A percentile compares a stretch with the other conserved stretches of the same genome.
Evolutionary conservation across 495 filamentous ascomycete species (phyloP).

Genomic region (Penicillium riverlandense): DNA sequence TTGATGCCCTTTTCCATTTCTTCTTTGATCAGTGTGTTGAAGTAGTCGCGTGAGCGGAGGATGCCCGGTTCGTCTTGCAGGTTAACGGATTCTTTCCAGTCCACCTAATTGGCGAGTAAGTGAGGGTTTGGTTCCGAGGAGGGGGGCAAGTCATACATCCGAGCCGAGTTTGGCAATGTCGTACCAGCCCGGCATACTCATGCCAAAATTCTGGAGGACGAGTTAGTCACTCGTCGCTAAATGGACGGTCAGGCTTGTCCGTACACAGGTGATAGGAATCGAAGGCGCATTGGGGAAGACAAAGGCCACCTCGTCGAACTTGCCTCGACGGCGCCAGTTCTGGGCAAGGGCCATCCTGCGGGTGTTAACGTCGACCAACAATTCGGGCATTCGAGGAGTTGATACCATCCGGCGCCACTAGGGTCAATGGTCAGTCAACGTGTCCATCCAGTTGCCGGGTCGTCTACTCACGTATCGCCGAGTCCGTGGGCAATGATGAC

Average conservation of each 20-base stretch:
- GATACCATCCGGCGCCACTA: constrained; percentile 64
- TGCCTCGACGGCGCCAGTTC: constrained; percentile 77
- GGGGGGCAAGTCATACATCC: constrained; percentile 26
- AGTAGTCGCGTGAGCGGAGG: constrained; percentile 59
- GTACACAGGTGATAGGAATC: constrained; percentile 82
- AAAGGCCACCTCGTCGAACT: constrained; percentile 86
- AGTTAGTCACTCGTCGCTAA: too few relatives aligned
- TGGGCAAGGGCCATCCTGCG: constrained; percentile 68
- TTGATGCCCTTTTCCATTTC: constrained; percentile 80
- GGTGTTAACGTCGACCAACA: not conserved
- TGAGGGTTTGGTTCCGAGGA: not conserved
- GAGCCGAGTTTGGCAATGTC: constrained; percentile 62
- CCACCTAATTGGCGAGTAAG: constrained; percentile 18
- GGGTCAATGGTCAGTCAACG: constrained; percentile 6
- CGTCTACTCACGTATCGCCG: constrained; percentile 58
- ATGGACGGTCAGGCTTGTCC: constrained; percentile 10
- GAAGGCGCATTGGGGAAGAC: constrained; percentile 88
- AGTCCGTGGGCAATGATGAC: constrained; percentile 92
- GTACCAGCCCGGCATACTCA: constrained; percentile 89
- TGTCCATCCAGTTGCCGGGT: not conserved
- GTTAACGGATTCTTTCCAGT: constrained; percentile 40
- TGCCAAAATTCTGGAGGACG: constrained; percentile 58
- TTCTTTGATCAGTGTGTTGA: constrained; percentile 74
- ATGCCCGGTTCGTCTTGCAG: constrained; percentile 78
- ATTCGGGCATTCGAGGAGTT: too few relatives aligned